These are phyloP conservation scores for Cryptosporidium andersoni DNA, from an alignment of 169 alveolate species.

Conservation along the genomic window DNA sequence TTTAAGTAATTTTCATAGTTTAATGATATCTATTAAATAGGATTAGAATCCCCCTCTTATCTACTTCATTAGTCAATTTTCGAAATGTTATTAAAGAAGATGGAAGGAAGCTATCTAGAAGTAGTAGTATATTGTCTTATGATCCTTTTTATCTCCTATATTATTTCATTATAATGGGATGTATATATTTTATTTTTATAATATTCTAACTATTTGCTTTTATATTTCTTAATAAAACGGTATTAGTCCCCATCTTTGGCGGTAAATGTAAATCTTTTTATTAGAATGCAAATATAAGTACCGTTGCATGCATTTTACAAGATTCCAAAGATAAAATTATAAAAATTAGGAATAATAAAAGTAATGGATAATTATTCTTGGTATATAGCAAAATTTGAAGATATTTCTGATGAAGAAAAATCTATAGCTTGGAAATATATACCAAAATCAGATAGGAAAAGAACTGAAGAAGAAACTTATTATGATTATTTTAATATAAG, in stretches of 20 bases:
- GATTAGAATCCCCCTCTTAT: too few relatives aligned
- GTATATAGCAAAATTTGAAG: conserved; percentile 33
- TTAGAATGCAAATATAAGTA: neutral
- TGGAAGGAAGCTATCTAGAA: too few relatives aligned
- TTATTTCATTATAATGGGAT: too few relatives aligned
- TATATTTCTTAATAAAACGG: too few relatives aligned
- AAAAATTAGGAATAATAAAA: neutral
- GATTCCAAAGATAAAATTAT: neutral
- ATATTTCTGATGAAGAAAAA: conserved; percentile 13
- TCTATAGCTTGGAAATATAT: conserved; percentile 24
- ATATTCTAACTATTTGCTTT: too few relatives aligned
- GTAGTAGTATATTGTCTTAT: too few relatives aligned
- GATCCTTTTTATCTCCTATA: too few relatives aligned
- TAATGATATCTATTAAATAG: too few relatives aligned
- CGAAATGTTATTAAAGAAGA: too few relatives aligned
- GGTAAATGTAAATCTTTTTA: neutral
- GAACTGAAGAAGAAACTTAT: conserved; percentile 6
- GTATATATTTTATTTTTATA: too few relatives aligned
- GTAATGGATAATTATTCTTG: conserved; percentile 32
- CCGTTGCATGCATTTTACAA: neutral
- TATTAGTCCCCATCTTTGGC: neutral
- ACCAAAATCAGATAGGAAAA: neutral
- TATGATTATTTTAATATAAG: conserved; percentile 13
- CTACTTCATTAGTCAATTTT: too few relatives aligned
- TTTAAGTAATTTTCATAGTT: too few relatives aligned